Conservation (phyloP, 148 eudicot genomes). For the Rhododendron molle region DNA sequence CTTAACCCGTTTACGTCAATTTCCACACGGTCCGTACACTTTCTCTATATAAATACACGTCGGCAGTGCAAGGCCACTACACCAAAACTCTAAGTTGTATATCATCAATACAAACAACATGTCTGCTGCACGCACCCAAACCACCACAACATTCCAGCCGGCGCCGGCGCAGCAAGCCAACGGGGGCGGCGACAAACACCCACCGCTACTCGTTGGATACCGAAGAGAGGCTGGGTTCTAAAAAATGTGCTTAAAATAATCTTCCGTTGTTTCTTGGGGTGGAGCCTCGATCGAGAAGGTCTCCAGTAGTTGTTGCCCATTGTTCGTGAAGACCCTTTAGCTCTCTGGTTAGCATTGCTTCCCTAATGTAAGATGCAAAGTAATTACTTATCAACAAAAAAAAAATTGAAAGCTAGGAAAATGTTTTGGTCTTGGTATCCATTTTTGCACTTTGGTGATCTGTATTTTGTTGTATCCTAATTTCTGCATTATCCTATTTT, state of each 20-base stretch:
- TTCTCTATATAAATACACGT: not conserved
- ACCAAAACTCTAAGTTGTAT: not conserved
- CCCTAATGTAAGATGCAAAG: not conserved
- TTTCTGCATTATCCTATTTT: not conserved
- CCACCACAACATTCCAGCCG: not conserved
- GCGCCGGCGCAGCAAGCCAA: not conserved
- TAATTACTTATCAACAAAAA: no score
- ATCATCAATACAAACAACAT: not conserved
- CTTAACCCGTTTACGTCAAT: no score
- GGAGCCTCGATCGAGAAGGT: not conserved
- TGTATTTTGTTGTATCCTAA: not conserved
- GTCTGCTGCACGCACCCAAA: not conserved
- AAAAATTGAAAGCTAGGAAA: no score
- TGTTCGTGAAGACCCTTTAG: not conserved
- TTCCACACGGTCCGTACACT: not conserved
- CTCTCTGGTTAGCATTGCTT: not conserved
- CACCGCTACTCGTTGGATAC: not conserved
- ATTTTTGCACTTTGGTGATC: not conserved
- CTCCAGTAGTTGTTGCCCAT: not conserved
- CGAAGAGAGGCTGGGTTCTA: not conserved
- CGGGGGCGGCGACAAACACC: not conserved
- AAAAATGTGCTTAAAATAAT: not conserved
- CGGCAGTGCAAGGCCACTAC: not conserved
- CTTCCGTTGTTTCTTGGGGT: not conserved
- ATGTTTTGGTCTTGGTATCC: no score